Evolutionary conservation across 1,284 basidiomycete species (phyloP), one percentile per base, ranked within the genome.

Genomic region (Chiua sp.): DNA sequence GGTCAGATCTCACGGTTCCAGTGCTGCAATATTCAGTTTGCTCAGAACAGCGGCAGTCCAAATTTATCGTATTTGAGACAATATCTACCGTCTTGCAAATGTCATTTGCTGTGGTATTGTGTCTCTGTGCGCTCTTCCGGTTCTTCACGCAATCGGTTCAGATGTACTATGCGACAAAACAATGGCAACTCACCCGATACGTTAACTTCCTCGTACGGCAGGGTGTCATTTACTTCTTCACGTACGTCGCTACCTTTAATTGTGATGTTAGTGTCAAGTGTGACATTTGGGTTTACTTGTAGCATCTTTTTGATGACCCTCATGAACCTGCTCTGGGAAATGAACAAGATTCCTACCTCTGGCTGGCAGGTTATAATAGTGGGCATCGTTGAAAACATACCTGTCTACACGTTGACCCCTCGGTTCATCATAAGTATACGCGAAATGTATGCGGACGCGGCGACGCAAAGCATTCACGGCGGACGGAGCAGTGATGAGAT

Each of bases 211-310:
- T 55, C 11, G 54, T 35, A n/a, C 37, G 54, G 46, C 47, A 55
- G 23, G 54, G 54, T 18, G 37, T 55, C 47, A 12, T 48, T 10
- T 55, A 55, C 33, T 55, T 55, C 23, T 35, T 55, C n/a, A 22
- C 54, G 54, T 55, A 48, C 7, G 54, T 37, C 26, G 5, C 26
- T 26, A 26, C 5, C 23, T 12, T 22, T 22, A n/a, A n/a, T n/a
- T 44, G 42, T 44, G 42, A 44, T 44, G 13, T 44, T 10, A 10
- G 42, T 44, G 42, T 44, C 13, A 10, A 44, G 7, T n/a, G n/a
- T 44, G 42, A 44, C 42, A 44, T 22, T 11, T n/a, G 11, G n/a
- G 42, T 44, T 44, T n/a, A 22, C 20, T 13, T 22, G 42, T n/a
- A 44, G 42, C 42, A 44, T 44, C n/a, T 44, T 44, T 44, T n/a